These are phyloP conservation scores for Crithidia acanthocephali DNA, from an alignment of 208 protist genomes.

Conservation along the genomic window DNA sequence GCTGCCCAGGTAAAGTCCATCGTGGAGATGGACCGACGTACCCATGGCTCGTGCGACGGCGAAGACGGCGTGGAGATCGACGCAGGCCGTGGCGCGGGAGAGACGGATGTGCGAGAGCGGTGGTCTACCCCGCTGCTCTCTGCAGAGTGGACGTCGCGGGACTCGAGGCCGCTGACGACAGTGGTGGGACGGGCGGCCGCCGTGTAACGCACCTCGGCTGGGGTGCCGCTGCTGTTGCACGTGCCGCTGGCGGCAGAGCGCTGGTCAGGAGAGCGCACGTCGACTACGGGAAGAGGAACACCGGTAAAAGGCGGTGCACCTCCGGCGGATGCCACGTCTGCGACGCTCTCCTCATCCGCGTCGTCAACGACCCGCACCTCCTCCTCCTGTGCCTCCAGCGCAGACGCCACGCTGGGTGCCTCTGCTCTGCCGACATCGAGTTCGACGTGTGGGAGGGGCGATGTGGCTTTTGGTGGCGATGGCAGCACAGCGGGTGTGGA, in stretches of 20 bases:
- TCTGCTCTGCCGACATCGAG: not conserved
- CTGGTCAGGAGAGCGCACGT: not conserved
- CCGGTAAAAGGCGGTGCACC: too few relatives aligned
- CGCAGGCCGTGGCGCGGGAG: not conserved
- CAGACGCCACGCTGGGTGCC: not conserved
- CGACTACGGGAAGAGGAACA: too few relatives aligned
- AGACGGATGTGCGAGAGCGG: not conserved
- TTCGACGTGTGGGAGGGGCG: too few relatives aligned
- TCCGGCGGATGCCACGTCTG: too few relatives aligned
- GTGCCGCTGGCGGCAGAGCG: not conserved
- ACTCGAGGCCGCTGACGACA: too few relatives aligned
- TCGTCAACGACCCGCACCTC: not conserved
- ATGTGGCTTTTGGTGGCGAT: too few relatives aligned
- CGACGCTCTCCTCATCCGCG: not conserved
- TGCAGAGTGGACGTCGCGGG: too few relatives aligned
- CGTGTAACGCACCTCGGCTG: constrained; percentile 1
- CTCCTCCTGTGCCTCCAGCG: not conserved
- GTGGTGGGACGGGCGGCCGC: not conserved
- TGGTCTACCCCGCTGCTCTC: not conserved
- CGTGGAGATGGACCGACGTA: constrained; percentile 30
- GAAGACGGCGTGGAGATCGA: not conserved
- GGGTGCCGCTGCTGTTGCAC: not conserved
- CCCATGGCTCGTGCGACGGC: not conserved
- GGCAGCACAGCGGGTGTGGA: too few relatives aligned
- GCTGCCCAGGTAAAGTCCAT: constrained; percentile 59